phyloP scores from a whole-genome alignment of 768 basidiomycete genomes.

The Amylocystis lapponica region DNA sequence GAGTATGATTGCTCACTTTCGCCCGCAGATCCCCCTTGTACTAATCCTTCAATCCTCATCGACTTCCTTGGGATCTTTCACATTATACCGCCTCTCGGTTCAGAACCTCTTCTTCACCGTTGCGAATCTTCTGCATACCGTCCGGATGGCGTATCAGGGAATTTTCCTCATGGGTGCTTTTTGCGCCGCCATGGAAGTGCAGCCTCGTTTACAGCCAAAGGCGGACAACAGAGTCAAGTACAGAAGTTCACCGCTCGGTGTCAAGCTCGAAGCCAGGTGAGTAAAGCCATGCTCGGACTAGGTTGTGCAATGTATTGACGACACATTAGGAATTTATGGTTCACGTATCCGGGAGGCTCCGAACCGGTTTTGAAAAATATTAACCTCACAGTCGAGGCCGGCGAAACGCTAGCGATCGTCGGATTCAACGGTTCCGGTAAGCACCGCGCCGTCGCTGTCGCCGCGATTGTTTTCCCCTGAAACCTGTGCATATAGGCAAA shows the following conservation, averaged over 20 bases:
- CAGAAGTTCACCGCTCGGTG: conserved; percentile 45
- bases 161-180: conserved; percentile 87
- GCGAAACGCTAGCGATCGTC: conserved; percentile 81
- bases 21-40: conserved; percentile 62
- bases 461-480: background rate
- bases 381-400: conserved; percentile 63
- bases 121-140: conserved; percentile 54
- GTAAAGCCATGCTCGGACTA: conserved; percentile 11
- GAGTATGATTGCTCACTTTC: conserved; percentile 1
- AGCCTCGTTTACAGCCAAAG: conserved; percentile 60
- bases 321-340: conserved; percentile 48
- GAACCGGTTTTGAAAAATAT: conserved; percentile 66
- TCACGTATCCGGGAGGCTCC: conserved; percentile 72
- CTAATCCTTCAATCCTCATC: conserved; percentile 67
- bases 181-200: conserved; percentile 66
- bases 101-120: conserved; percentile 65
- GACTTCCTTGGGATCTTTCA: conserved; percentile 74
- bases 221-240: conserved; percentile 48
- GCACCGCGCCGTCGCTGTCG: conserved; percentile 15
- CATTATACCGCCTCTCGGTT: conserved; percentile 74
- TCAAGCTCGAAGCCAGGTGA: conserved; percentile 67
- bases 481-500: conserved; percentile 49
- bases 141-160: conserved; percentile 75
- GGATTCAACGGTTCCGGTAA: conserved; percentile 79
- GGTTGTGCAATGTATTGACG: background rate